Conservation (phyloP, 805 yeast genomes). For the Saccharomyces paradoxus region DNA sequence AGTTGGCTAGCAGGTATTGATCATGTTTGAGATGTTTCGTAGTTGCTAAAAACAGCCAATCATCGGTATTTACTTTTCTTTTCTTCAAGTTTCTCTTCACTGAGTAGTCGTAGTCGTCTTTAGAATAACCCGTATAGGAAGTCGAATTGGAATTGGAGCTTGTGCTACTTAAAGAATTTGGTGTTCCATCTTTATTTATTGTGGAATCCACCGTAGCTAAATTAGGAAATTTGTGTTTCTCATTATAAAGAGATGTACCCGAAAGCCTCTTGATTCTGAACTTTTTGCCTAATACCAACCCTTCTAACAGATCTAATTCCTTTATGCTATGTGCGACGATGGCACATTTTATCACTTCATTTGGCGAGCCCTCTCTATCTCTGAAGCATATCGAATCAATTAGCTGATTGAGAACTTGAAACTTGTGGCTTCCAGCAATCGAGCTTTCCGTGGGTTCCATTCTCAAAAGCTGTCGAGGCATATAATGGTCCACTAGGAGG, state of each 20-base stretch:
- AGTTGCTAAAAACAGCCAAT: constrained; percentile 38
- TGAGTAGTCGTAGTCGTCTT: constrained; percentile 25
- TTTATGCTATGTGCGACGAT: constrained; percentile 55
- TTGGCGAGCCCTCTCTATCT: constrained; percentile 3
- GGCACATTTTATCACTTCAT: constrained; percentile 19
- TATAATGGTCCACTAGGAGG: constrained; percentile 65
- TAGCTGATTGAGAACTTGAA: constrained; percentile 44
- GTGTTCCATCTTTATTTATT: constrained; percentile 6
- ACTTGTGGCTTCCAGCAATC: constrained; percentile 50
- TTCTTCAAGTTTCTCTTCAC: constrained; percentile 6
- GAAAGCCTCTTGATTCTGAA: constrained; percentile 60
- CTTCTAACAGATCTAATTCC: constrained; percentile 73
- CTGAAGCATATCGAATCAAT: constrained; percentile 19
- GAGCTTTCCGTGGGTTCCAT: constrained; percentile 57
- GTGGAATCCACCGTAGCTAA: constrained; percentile 2
- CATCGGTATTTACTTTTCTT: constrained; percentile 18
- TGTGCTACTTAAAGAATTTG: constrained; percentile 5
- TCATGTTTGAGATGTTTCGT: constrained; percentile 37
- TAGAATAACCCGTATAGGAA: constrained; percentile 15
- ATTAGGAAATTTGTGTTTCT: constrained; percentile 13
- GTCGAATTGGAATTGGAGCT: constrained; percentile 2
- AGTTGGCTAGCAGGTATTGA: constrained; percentile 26
- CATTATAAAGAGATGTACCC: constrained; percentile 49
- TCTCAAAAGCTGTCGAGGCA: constrained; percentile 59
- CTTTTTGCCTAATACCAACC: constrained; percentile 63